A percentile compares a stretch with the other conserved stretches of the same genome.
phyloP scores from a whole-genome alignment of 345 rosid species.

The Camelina neglecta region DNA sequence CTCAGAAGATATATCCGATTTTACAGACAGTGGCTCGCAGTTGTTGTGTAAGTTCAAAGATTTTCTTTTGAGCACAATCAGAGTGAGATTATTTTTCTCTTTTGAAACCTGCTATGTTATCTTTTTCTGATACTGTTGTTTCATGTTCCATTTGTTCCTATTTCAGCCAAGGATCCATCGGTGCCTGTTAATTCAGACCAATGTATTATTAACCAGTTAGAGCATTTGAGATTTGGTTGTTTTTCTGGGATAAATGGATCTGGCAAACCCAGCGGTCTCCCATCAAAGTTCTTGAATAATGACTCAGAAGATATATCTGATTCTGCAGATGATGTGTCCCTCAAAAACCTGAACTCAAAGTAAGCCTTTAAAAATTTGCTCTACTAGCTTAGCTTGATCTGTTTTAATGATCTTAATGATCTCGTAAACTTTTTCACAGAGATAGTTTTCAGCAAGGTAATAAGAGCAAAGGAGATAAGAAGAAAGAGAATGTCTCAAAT shows the following conservation, averaged over 20 bases:
- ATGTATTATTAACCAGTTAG: not conserved
- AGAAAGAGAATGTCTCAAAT: no score
- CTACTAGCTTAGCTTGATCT: slow-evolving; percentile 19
- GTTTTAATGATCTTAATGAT: not conserved
- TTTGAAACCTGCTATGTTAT: not conserved
- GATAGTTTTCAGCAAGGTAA: no score
- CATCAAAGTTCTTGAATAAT: slow-evolving; percentile 52
- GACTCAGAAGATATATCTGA: slow-evolving; percentile 30
- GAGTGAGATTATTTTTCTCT: slow-evolving; percentile 43
- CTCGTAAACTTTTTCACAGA: slow-evolving; percentile 20
- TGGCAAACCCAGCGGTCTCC: slow-evolving; percentile 36
- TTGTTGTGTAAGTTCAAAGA: slow-evolving; percentile 26
- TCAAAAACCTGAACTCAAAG: slow-evolving; percentile 29
- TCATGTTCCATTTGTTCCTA: slow-evolving; percentile 10
- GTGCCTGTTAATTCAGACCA: not conserved
- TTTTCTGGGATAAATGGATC: slow-evolving; percentile 37
- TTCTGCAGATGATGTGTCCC: slow-evolving; percentile 44
- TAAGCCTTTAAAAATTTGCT: slow-evolving; percentile 2
- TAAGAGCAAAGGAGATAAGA: no score
- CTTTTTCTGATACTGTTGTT: not conserved
- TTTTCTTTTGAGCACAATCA: slow-evolving; percentile 61
- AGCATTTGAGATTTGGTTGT: slow-evolving; percentile 70
- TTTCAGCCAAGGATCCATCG: not conserved
- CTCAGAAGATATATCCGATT: slow-evolving; percentile 37
- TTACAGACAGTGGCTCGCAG: not conserved